phyloP scores from a whole-genome alignment of 2,329 filamentous ascomycete species.

The Fusarium decemcellulare region DNA sequence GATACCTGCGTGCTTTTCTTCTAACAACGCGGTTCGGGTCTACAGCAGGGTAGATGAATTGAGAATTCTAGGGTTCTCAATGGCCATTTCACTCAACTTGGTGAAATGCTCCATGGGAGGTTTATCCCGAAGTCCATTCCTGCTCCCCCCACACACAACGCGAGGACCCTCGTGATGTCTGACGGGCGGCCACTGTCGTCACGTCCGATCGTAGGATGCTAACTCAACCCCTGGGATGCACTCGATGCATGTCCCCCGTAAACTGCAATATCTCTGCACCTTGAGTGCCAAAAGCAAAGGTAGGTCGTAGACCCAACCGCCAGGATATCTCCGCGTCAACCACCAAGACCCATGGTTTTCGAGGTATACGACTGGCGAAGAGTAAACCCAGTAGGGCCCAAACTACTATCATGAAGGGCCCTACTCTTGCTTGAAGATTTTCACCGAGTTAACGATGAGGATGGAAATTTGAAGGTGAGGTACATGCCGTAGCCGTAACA shows the following conservation, averaged over 20 bases:
- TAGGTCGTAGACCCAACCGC: constrained; percentile 64
- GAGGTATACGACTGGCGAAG: constrained; percentile 97
- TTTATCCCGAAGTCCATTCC: constrained; percentile 74
- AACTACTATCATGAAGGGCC: constrained; percentile 64
- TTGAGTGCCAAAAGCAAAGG: constrained; percentile 16
- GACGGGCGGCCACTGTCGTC: constrained; percentile 20
- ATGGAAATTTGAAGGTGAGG: constrained; percentile 89
- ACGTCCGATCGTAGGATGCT: constrained; percentile 35
- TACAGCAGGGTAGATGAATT: constrained; percentile 59
- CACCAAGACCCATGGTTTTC: constrained; percentile 78
- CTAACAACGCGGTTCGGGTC: constrained; percentile 48
- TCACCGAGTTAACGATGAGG: constrained; percentile 75
- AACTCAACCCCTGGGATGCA: constrained; percentile 25
- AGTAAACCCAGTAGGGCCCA: constrained; percentile 69
- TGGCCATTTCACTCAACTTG: constrained; percentile 78
- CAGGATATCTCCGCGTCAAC: constrained; percentile 91
- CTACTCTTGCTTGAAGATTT: constrained; percentile 86
- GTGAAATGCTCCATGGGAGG: constrained; percentile 85
- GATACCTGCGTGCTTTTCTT: constrained; percentile 48
- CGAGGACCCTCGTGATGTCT: constrained; percentile 34
- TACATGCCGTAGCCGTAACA: constrained; percentile 63
- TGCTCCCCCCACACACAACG: constrained; percentile 37
- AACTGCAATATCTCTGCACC: constrained; percentile 33
- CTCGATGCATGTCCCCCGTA: constrained; percentile 28
- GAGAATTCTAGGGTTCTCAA: constrained; percentile 68